phyloP scores from a whole-genome alignment of 257 asterid species.

The Solanum commersonii region DNA sequence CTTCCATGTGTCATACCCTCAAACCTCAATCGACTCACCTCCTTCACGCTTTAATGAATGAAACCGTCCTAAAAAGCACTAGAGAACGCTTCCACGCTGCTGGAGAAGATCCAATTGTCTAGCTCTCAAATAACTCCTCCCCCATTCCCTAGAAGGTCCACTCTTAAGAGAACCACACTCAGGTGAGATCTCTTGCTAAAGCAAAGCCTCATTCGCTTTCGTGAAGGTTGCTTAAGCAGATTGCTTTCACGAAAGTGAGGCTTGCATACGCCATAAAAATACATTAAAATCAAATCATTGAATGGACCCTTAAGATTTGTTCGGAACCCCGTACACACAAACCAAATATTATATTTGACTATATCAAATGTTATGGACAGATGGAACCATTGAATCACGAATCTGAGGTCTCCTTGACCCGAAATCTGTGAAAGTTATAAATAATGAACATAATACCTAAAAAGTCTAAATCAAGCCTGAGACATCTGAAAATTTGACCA shows the following conservation, averaged over 20 bases:
- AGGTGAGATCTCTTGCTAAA: too few species aligned
- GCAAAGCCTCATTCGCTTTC: too few species aligned
- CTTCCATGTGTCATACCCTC: background rate
- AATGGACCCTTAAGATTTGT: background rate
- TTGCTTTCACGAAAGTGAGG: too few species aligned
- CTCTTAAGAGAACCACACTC: too few species aligned
- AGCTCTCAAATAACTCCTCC: background rate
- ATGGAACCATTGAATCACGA: background rate
- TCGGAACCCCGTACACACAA: background rate
- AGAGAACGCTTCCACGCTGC: background rate
- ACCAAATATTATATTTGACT: background rate
- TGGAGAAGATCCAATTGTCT: background rate
- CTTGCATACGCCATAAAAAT: too few species aligned
- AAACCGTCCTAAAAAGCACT: too few species aligned
- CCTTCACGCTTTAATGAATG: background rate
- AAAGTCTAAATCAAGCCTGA: background rate
- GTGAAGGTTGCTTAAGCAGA: too few species aligned
- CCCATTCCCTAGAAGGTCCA: background rate
- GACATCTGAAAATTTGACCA: background rate
- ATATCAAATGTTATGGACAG: background rate
- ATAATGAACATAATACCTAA: background rate
- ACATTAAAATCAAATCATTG: background rate
- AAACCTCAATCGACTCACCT: background rate
- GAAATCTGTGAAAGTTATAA: too few species aligned
- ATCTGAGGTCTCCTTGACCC: background rate